Conservation (phyloP, 192 early-diverging fungal genomes). For the Borealophlyctis nickersoniae region DNA sequence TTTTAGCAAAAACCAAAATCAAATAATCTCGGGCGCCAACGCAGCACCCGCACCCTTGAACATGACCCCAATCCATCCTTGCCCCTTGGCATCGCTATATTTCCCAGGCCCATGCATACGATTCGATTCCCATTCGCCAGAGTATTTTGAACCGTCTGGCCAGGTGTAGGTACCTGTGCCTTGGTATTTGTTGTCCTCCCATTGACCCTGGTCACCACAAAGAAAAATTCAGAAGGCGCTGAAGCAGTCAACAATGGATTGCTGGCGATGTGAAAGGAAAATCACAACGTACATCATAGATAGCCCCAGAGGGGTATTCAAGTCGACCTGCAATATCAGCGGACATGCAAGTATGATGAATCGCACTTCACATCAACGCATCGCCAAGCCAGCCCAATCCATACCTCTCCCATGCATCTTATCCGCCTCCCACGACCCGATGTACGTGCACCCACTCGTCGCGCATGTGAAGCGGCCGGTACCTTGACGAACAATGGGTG, state of each 20-base stretch:
- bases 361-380: not conserved
- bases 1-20: too few species aligned
- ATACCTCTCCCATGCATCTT: conserved; percentile 20
- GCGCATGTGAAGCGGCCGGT: conserved; percentile 15
- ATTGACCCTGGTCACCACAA: conserved; percentile 20
- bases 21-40: conserved; percentile 32
- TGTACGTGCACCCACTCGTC: conserved; percentile 12
- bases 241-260: not conserved
- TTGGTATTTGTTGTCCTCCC: conserved; percentile 34
- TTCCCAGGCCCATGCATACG: conserved; percentile 35
- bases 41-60: conserved; percentile 21
- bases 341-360: not conserved
- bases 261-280: not conserved
- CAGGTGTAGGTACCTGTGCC: conserved; percentile 38
- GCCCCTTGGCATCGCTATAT: conserved; percentile 20
- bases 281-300: conserved; percentile 26
- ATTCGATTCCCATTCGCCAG: conserved; percentile 30
- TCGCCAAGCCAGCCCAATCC: not conserved
- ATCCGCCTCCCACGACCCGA: conserved; percentile 24
- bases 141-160: conserved; percentile 28
- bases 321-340: conserved; percentile 17
- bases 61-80: conserved; percentile 37
- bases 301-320: conserved; percentile 23
- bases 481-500: conserved; percentile 9
- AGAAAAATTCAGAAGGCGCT: not conserved